Evolutionary conservation across 1,284 basidiomycete genomes (phyloP), one percentile per base, ranked within the genome.

Genomic region (Pseudozyma tsukubaensis): DNA sequence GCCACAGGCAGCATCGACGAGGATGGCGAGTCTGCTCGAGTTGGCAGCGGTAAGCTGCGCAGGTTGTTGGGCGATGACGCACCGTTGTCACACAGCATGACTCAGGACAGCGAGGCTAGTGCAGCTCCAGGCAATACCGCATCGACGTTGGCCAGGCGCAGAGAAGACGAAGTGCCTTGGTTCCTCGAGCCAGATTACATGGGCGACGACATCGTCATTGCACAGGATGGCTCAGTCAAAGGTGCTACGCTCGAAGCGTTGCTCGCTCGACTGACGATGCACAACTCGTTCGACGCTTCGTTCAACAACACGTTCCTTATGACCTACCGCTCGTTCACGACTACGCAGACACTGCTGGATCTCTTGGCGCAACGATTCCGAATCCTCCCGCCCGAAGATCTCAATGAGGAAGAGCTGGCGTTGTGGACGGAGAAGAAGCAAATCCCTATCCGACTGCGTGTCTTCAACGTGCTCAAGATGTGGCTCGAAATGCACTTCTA

Each of bases 311-410:
- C 94, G 1, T 99, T 99, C 89, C 85, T 99, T 69, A 92, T 97
- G 89, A 99, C 97, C 1, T 97, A 94, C 87, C 94, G 95, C 77
- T 96, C 94, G 0, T 99, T 99, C 85, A 94, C 93, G 14, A 91
- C 91, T 1, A 87, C 94, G 18, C 89, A 93, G 59, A 91, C 94
- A 64, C 86, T 99, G 21, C 91, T 98, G 63, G 90, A 94, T 55
- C 87, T 93, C n/a, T 89, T 99, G 29, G 89, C 93, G 11, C 88
- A 89, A 60, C 91, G 97, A 7, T 99, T 94, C 86, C 89, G 89
- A 78, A 91, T 97, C 44, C 86, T 89, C 48, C 88, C 92, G 13
- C 97, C 96, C 0, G 87, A 89, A 0, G 90, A 89, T 11, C 84
- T 99, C 18, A 88, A 86, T 6, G 85, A 88, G 0, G 84, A 87